phyloP scores from a whole-genome alignment of 2,329 filamentous ascomycete species.

The Fusarium citri region DNA sequence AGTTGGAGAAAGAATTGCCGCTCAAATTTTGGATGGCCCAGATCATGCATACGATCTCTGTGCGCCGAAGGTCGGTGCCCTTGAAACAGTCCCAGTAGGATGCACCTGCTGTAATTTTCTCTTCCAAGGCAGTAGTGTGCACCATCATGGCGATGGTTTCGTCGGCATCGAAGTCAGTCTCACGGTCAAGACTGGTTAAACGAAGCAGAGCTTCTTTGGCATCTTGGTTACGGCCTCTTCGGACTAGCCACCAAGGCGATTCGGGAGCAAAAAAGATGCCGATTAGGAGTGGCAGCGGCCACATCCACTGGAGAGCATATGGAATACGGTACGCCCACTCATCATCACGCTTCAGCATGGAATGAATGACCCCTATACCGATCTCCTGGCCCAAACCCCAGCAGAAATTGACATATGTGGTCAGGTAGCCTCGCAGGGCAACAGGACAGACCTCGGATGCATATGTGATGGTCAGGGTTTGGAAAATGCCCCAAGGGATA shows the following conservation, averaged over 20 bases:
- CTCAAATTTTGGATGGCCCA: conserved; percentile 74
- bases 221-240: conserved; percentile 71
- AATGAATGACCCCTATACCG: conserved; percentile 77
- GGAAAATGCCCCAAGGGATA: conserved; percentile 71
- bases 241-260: conserved; percentile 81
- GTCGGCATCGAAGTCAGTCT: conserved; percentile 81
- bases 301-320: conserved; percentile 82
- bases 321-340: conserved; percentile 78
- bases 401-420: conserved; percentile 81
- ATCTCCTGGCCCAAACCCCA: conserved; percentile 82
- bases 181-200: conserved; percentile 70
- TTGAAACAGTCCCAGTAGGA: conserved; percentile 87
- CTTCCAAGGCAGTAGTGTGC: conserved; percentile 85
- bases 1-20: conserved; percentile 73
- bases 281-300: conserved; percentile 74
- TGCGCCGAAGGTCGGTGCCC: conserved; percentile 80
- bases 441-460: conserved; percentile 80
- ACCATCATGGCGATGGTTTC: conserved; percentile 94
- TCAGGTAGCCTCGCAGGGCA: conserved; percentile 76
- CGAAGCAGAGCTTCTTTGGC: conserved; percentile 75
- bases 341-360: conserved; percentile 72
- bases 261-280: conserved; percentile 77
- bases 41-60: conserved; percentile 74
- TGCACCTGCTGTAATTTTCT: conserved; percentile 78
- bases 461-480: conserved; percentile 71